Evolutionary conservation across 129 eudicot genomes (phyloP).

Genomic region (Escallonia herrerae): DNA sequence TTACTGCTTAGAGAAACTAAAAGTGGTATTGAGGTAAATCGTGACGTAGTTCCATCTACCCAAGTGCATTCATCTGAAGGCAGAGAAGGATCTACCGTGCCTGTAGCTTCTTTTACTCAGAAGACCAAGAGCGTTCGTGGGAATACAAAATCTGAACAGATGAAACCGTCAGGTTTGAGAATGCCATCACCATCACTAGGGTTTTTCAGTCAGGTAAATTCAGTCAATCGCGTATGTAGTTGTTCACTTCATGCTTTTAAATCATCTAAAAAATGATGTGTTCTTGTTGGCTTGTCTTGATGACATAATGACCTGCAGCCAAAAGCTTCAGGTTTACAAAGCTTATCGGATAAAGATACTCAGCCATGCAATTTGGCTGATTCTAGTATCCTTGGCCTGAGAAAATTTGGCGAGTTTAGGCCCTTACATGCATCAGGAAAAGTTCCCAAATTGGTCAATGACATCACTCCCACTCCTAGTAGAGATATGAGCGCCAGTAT

Average conservation of each 20-base stretch:
- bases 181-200: constrained; percentile 90
- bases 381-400: constrained; percentile 9
- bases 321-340: constrained; percentile 26
- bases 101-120: constrained; percentile 17
- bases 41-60: constrained; percentile 21
- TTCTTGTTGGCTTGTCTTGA: constrained; percentile 2
- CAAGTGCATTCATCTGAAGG: constrained; percentile 20
- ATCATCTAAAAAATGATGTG: neutral
- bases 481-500: constrained; percentile 17
- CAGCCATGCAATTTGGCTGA: constrained; percentile 14
- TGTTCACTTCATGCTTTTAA: neutral
- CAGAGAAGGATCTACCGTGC: constrained; percentile 13
- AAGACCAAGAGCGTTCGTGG: constrained; percentile 12
- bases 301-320: constrained; percentile 28
- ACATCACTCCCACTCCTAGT: constrained; percentile 12
- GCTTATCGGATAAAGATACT: constrained; percentile 14
- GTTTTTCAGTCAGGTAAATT: constrained; percentile 67
- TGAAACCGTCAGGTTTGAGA: constrained; percentile 86
- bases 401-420: constrained; percentile 21
- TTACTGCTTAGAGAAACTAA: constrained; percentile 19
- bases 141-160: constrained; percentile 11
- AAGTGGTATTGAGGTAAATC: constrained; percentile 27
- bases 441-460: constrained; percentile 8
- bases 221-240: neutral
- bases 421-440: constrained; percentile 24